Conservation (phyloP, 2,329 filamentous ascomycete genomes). For the Xylariaceae sp. region DNA sequence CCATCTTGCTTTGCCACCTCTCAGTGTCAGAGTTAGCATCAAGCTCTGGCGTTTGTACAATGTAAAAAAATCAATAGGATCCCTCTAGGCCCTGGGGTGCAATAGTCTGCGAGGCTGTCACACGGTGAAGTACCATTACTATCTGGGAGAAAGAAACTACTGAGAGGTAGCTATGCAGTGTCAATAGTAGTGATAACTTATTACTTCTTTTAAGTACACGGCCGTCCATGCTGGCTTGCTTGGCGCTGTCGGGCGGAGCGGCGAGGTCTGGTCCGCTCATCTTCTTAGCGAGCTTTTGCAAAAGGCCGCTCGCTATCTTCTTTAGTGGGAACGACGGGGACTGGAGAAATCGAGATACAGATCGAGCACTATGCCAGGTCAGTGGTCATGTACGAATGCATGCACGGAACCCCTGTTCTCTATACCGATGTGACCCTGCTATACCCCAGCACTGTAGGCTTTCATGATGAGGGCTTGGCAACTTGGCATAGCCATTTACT, state of each 20-base stretch:
- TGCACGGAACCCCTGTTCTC: no score
- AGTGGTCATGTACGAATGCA: no score
- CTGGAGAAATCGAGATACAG: no score
- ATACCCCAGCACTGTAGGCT: no score
- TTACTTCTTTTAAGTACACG: no score
- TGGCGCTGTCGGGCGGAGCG: neutral
- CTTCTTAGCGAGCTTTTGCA: neutral
- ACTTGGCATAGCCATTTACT: neutral
- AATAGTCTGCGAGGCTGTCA: slow-evolving; percentile 13
- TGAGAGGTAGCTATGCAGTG: neutral
- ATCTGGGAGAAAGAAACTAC: neutral
- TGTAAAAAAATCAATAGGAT: slow-evolving; percentile 1
- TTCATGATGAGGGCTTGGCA: neutral
- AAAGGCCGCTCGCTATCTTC: no score
- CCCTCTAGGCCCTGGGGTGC: no score
- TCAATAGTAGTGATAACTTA: no score
- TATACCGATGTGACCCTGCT: no score
- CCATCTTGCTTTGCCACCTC: neutral
- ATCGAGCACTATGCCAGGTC: no score
- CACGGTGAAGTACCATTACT: neutral
- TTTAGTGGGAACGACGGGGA: no score
- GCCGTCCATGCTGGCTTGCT: neutral
- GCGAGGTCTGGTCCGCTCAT: neutral
- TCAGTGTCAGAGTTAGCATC: neutral
- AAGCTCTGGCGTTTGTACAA: neutral